phyloP scores from a whole-genome alignment of 1,284 basidiomycete species.

The Fereydounia khargensis region DNA sequence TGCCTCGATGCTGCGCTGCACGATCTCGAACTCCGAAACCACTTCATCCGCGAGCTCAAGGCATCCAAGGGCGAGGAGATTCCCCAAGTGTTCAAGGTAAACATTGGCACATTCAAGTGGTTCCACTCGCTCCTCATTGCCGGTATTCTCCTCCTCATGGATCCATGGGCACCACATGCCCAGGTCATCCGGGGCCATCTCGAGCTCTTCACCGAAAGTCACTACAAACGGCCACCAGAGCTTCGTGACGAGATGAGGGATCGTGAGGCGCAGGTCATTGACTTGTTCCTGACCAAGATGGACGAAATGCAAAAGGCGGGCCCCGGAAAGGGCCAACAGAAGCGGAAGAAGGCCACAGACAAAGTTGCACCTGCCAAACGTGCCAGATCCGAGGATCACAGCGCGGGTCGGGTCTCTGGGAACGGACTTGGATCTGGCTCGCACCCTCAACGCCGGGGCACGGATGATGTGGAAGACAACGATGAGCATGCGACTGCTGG shows the following conservation, averaged over 20 bases:
- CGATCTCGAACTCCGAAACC: conserved; percentile 39
- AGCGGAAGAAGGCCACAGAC: too few relatives aligned
- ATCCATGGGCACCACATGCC: conserved; percentile 31
- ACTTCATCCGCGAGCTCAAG: conserved; percentile 23
- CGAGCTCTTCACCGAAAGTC: conserved; percentile 22
- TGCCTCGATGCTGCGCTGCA: conserved; percentile 43
- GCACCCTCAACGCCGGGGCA: too few relatives aligned
- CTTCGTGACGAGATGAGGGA: conserved; percentile 43
- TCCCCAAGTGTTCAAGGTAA: conserved; percentile 28
- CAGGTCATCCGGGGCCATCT: conserved; percentile 30
- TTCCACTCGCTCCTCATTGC: conserved; percentile 45
- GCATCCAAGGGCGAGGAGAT: conserved; percentile 15
- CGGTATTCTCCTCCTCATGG: conserved; percentile 43
- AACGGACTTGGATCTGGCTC: too few relatives aligned
- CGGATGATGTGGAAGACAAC: neutral
- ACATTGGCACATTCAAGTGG: conserved; percentile 45
- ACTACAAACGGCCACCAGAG: conserved; percentile 5
- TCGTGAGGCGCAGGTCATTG: conserved; percentile 36
- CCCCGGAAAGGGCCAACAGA: conserved; percentile 1
- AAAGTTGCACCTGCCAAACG: too few relatives aligned
- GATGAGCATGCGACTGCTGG: conserved; percentile 4
- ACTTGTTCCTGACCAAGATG: conserved; percentile 31
- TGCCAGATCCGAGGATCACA: too few relatives aligned
- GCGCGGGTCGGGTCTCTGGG: too few relatives aligned
- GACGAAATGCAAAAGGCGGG: conserved; percentile 25